Evolutionary conservation across 257 asterid genomes (phyloP).

Genomic region (Capsicum rhomboideum): DNA sequence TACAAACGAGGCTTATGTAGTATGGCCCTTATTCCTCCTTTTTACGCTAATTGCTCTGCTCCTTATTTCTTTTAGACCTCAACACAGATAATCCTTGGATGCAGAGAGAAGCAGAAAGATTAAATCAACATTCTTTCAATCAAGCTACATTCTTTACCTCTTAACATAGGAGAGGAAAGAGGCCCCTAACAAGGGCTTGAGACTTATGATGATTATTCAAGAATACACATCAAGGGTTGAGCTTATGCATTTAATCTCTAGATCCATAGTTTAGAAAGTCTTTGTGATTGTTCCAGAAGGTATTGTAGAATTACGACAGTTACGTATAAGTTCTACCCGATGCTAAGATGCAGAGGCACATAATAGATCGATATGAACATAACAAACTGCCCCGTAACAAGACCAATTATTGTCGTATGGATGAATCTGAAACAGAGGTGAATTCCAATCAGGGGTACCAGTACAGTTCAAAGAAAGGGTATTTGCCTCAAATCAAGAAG

Average conservation of each 20-base stretch:
- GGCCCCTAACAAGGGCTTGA: not conserved
- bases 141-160: not conserved
- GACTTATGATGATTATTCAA: not conserved
- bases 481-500: not conserved
- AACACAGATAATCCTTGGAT: not conserved
- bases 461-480: not conserved
- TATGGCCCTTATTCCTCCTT: too few relatives aligned
- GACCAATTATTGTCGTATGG: not conserved
- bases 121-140: not conserved
- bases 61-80: not conserved
- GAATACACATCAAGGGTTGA: not conserved
- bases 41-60: too few relatives aligned
- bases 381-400: not conserved
- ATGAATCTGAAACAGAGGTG: not conserved
- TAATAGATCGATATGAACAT: not conserved
- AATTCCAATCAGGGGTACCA: not conserved
- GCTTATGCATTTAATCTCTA: not conserved
- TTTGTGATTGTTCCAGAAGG: not conserved
- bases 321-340: not conserved
- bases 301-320: not conserved
- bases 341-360: not conserved
- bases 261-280: not conserved
- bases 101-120: not conserved
- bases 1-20: too few relatives aligned
- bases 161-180: not conserved